Evolutionary conservation across 805 yeast species (phyloP).

Genomic region (Candida yuanshanica): DNA sequence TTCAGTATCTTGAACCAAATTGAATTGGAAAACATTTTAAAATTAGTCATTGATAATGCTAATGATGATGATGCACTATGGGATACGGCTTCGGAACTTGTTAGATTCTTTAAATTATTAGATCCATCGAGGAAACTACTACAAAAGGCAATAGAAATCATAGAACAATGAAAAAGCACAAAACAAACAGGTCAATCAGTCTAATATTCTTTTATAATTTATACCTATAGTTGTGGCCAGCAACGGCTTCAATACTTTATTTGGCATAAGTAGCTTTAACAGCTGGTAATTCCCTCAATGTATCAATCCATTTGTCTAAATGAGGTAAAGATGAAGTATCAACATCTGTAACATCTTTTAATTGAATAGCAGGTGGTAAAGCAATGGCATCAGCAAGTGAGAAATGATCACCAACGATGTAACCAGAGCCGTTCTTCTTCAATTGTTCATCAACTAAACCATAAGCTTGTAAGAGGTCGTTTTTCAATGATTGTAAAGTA

Average conservation of each 20-base stretch:
- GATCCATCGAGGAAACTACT: slow-evolving; percentile 20
- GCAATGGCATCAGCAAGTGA: slow-evolving; percentile 52
- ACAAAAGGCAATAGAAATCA: slow-evolving; percentile 8
- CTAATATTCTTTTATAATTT: background rate
- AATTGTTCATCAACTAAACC: slow-evolving; percentile 47
- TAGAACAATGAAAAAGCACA: background rate
- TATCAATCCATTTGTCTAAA: slow-evolving; percentile 6
- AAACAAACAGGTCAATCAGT: background rate
- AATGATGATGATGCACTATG: slow-evolving; percentile 21
- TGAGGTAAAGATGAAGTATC: slow-evolving; percentile 3
- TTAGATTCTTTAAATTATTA: slow-evolving; percentile 26
- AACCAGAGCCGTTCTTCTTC: slow-evolving; percentile 38
- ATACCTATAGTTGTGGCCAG: background rate
- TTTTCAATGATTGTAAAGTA: slow-evolving; percentile 29
- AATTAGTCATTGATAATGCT: slow-evolving; percentile 3
- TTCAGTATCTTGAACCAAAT: background rate
- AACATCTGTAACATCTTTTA: slow-evolving; percentile 1
- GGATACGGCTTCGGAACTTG: slow-evolving; percentile 26
- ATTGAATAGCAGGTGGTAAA: slow-evolving; percentile 27
- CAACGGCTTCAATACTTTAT: background rate
- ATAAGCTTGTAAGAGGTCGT: slow-evolving; percentile 44
- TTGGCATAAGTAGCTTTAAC: slow-evolving; percentile 4
- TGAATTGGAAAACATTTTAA: background rate
- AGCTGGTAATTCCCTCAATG: slow-evolving; percentile 6
- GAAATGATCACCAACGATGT: slow-evolving; percentile 51